Percentiles rank a stretch among this genome's conserved stretches.
phyloP scores from a whole-genome alignment of 192 early-diverging fungal genomes.

The Podila horticola region DNA sequence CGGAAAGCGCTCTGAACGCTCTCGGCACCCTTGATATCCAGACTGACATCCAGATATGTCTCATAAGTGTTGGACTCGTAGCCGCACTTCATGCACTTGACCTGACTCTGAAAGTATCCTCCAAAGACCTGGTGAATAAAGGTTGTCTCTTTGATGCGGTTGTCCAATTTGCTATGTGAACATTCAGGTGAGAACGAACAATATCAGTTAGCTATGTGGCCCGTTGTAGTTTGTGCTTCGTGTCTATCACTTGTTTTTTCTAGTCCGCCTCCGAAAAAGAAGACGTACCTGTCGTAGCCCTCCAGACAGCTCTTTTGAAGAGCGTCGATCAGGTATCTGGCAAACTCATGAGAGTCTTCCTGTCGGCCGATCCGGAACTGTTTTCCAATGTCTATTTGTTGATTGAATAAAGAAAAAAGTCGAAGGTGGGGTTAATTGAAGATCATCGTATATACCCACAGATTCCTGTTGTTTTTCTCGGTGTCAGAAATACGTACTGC shows the following conservation, averaged over 20 bases:
- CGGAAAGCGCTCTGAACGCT: constrained; percentile 74
- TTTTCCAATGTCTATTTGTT: constrained; percentile 68
- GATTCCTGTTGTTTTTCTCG: neutral
- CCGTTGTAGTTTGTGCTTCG: neutral
- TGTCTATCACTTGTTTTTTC: neutral
- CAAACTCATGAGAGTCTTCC: constrained; percentile 94
- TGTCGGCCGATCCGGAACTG: constrained; percentile 84
- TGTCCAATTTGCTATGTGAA: constrained; percentile 63
- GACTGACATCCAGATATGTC: constrained; percentile 77
- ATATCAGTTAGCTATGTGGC: neutral
- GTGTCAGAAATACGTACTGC: constrained; percentile 52
- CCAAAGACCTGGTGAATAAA: constrained; percentile 85
- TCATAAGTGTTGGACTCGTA: constrained; percentile 82
- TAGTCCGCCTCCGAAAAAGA: neutral
- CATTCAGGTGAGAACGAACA: neutral
- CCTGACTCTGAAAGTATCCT: constrained; percentile 81
- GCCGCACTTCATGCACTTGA: constrained; percentile 81
- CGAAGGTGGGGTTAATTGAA: too few species aligned
- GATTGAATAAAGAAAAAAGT: too few species aligned
- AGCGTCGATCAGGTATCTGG: constrained; percentile 74
- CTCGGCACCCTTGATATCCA: constrained; percentile 77
- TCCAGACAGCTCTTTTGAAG: constrained; percentile 29
- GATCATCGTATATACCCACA: too few species aligned
- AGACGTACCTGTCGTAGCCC: neutral
- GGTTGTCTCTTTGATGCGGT: constrained; percentile 78